Conservation (phyloP, 495 filamentous ascomycete genomes). For the Echria macrotheca region DNA sequence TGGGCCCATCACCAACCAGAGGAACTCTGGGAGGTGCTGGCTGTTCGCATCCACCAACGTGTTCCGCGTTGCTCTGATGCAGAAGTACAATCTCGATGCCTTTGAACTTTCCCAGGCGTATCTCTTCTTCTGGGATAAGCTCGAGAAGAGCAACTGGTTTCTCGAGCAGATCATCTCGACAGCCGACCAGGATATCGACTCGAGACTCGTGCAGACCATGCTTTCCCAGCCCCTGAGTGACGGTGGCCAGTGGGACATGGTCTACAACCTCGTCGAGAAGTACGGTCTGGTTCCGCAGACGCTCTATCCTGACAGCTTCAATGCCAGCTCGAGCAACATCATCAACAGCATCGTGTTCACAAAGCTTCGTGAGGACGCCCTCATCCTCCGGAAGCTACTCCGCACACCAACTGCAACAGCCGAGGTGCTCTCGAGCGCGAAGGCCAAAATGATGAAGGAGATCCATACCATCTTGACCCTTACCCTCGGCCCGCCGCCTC, state of each 20-base stretch:
- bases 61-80: constrained; percentile 78
- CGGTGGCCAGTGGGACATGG: constrained; percentile 84
- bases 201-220: constrained; percentile 62
- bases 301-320: constrained; percentile 74
- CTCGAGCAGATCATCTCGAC: constrained; percentile 77
- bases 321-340: constrained; percentile 59
- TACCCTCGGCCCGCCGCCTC: constrained; percentile 71
- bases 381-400: constrained; percentile 55
- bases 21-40: constrained; percentile 77
- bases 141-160: constrained; percentile 88
- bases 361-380: constrained; percentile 79
- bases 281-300: constrained; percentile 78
- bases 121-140: constrained; percentile 93
- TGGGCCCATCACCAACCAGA: constrained; percentile 77
- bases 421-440: constrained; percentile 41
- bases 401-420: constrained; percentile 22
- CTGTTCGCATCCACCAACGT: constrained; percentile 84
- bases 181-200: constrained; percentile 58
- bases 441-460: constrained; percentile 69
- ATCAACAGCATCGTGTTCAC: constrained; percentile 74
- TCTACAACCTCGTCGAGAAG: constrained; percentile 76
- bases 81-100: constrained; percentile 66
- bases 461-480: constrained; percentile 73
- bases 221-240: constrained; percentile 64
- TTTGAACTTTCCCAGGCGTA: constrained; percentile 84